phyloP scores from a whole-genome alignment of 192 early-diverging fungal genomes.

The Umbelopsis sp. region DNA sequence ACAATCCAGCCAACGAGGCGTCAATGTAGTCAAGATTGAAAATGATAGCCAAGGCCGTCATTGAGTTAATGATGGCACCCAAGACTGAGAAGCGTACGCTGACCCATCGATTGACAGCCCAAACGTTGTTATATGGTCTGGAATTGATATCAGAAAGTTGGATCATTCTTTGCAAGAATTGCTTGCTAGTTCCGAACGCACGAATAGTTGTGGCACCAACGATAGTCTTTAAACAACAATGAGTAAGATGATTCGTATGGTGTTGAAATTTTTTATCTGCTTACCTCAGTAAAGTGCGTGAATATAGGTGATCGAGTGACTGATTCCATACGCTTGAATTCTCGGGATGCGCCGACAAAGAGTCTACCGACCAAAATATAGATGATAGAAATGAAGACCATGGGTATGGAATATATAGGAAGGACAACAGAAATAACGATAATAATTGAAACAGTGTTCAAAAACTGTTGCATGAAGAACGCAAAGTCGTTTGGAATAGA shows the following conservation, averaged over 20 bases:
- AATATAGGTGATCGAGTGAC: slow-evolving; percentile 75
- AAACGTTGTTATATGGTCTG: slow-evolving; percentile 79
- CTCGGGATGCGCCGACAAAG: slow-evolving; percentile 67
- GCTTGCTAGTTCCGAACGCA: slow-evolving; percentile 72
- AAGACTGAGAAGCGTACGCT: slow-evolving; percentile 77
- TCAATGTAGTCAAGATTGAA: slow-evolving; percentile 52
- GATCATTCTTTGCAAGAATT: slow-evolving; percentile 65
- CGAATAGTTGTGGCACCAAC: slow-evolving; percentile 81
- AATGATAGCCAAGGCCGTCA: slow-evolving; percentile 66
- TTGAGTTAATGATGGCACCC: slow-evolving; percentile 70
- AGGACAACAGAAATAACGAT: slow-evolving; percentile 63
- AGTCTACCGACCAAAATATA: slow-evolving; percentile 60
- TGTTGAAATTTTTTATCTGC: neutral
- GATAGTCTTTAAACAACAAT: slow-evolving; percentile 28
- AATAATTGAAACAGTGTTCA: slow-evolving; percentile 55
- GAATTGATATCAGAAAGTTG: slow-evolving; percentile 59
- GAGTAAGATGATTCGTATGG: neutral
- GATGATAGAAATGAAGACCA: slow-evolving; percentile 37
- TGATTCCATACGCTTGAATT: slow-evolving; percentile 86
- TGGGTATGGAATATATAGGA: slow-evolving; percentile 59
- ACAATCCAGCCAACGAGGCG: slow-evolving; percentile 83
- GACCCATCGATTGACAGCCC: slow-evolving; percentile 88
- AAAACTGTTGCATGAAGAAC: slow-evolving; percentile 47
- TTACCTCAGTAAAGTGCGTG: slow-evolving; percentile 81
- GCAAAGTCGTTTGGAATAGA: slow-evolving; percentile 53